Percentiles rank a stretch among this genome's conserved stretches.
phyloP scores from a whole-genome alignment of 2,329 filamentous ascomycete species.

The Fusarium sambucinum region DNA sequence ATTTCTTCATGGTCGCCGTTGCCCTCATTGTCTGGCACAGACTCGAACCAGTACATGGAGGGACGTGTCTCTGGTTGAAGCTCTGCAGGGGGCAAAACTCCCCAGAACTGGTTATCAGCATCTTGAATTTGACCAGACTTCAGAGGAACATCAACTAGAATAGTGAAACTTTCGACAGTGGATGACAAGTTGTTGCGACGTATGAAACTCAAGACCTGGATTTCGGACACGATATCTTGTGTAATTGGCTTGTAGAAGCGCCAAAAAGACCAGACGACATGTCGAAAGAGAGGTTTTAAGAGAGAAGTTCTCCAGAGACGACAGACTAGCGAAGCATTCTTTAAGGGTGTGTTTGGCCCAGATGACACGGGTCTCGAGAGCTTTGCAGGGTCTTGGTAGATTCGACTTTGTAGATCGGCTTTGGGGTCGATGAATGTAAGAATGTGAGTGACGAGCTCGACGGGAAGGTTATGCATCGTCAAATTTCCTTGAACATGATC shows the following conservation, averaged over 20 bases:
- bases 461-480: conserved; percentile 61
- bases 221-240: conserved; percentile 44
- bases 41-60: conserved; percentile 48
- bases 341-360: conserved; percentile 58
- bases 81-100: conserved; percentile 49
- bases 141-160: conserved; percentile 53
- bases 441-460: conserved; percentile 70
- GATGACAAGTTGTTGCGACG: conserved; percentile 53
- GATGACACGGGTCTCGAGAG: conserved; percentile 44
- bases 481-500: not conserved
- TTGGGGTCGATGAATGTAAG: conserved; percentile 65
- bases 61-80: conserved; percentile 26
- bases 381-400: conserved; percentile 63
- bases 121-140: conserved; percentile 46
- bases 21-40: conserved; percentile 25
- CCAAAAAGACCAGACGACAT: conserved; percentile 60
- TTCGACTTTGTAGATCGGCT: conserved; percentile 61
- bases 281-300: conserved; percentile 69
- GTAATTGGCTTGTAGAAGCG: conserved; percentile 47
- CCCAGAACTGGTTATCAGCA: conserved; percentile 45
- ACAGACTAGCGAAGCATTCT: conserved; percentile 67
- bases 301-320: conserved; percentile 64
- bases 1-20: conserved; percentile 37
- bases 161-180: conserved; percentile 57
- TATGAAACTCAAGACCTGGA: conserved; percentile 58